Evolutionary conservation across 441 rosid genomes (phyloP).

Genomic region (Gossypium lobatum): DNA sequence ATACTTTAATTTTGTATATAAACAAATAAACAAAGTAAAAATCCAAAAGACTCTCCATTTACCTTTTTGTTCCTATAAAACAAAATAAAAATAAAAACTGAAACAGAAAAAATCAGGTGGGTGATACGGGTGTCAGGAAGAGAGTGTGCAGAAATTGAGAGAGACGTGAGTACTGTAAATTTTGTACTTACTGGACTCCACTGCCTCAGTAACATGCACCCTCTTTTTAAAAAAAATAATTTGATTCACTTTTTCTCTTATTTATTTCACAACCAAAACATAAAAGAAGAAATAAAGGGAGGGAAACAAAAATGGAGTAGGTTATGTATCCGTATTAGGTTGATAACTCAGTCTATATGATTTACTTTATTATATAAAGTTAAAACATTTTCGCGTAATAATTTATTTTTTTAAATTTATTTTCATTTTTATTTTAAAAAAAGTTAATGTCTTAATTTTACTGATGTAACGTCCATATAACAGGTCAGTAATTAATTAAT

Average conservation of each 20-base stretch:
- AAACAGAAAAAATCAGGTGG: conserved; percentile 24
- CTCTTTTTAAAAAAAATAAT: neutral
- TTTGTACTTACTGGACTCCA: conserved; percentile 17
- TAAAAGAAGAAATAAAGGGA: neutral
- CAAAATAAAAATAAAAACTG: neutral
- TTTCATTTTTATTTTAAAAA: too few relatives aligned
- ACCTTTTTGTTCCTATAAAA: neutral
- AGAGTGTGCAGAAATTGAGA: conserved; percentile 30
- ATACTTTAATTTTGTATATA: neutral
- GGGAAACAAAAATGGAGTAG: neutral
- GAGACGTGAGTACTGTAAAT: conserved; percentile 25
- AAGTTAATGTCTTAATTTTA: too few relatives aligned
- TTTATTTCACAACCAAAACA: neutral
- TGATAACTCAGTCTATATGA: too few relatives aligned
- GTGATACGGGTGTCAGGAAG: conserved; percentile 40
- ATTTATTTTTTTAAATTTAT: too few relatives aligned
- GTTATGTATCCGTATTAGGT: neutral
- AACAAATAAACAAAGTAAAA: neutral
- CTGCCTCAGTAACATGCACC: conserved; percentile 18
- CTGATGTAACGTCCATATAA: too few relatives aligned
- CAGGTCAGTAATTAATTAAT: too few relatives aligned
- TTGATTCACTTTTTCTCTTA: neutral
- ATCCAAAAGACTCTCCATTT: neutral
- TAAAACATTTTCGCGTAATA: too few relatives aligned
- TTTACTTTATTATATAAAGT: too few relatives aligned